Evolutionary conservation across 805 yeast genomes (phyloP).

Genomic region (Nakazawaea siamensis): DNA sequence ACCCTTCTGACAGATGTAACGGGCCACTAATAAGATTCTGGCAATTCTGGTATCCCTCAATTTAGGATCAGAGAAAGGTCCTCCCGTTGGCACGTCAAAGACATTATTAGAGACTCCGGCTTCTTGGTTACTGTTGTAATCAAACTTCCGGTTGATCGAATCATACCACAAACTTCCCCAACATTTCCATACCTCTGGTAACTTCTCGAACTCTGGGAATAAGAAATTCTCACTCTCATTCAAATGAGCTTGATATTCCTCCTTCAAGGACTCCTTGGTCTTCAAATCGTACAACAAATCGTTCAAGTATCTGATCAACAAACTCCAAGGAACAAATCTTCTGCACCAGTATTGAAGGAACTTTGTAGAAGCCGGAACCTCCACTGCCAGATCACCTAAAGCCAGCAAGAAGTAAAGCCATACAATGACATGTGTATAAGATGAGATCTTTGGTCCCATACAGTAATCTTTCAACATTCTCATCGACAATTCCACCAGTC

Average conservation of each 20-base stretch:
- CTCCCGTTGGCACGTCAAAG: constrained; percentile 63
- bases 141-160: constrained; percentile 42
- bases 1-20: constrained; percentile 13
- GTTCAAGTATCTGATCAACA: constrained; percentile 55
- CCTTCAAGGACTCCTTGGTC: constrained; percentile 16
- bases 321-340: constrained; percentile 62
- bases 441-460: constrained; percentile 62
- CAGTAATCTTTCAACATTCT: constrained; percentile 59
- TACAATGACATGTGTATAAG: constrained; percentile 66
- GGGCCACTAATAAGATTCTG: constrained; percentile 42
- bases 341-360: constrained; percentile 44
- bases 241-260: constrained; percentile 9
- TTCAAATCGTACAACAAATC: constrained; percentile 35
- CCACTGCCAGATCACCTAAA: constrained; percentile 45
- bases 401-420: constrained; percentile 71
- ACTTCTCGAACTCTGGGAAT: constrained; percentile 33
- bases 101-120: constrained; percentile 53
- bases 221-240: neutral
- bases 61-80: constrained; percentile 31
- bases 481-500: constrained; percentile 61
- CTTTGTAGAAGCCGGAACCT: constrained; percentile 34
- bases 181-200: constrained; percentile 76
- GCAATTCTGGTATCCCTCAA: constrained; percentile 44
- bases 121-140: constrained; percentile 36
- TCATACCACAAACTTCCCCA: constrained; percentile 86